Conservation (phyloP, 164 flowering plant genomes). For the Stephania cephalantha region DNA sequence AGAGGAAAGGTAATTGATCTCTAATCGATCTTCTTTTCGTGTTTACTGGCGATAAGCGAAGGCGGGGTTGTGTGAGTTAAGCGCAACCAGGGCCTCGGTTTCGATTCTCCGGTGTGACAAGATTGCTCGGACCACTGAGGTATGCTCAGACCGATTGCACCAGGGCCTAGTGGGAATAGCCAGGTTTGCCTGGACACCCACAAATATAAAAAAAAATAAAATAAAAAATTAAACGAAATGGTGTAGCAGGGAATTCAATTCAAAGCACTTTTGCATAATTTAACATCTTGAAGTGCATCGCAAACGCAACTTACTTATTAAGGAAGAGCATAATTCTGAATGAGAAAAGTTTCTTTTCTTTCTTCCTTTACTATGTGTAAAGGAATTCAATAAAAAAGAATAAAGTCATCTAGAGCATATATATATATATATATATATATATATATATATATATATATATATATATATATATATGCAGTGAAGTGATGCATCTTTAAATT, state of each 20-base stretch:
- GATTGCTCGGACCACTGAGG: too few species aligned
- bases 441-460: not conserved
- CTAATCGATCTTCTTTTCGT: not conserved
- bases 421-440: not conserved
- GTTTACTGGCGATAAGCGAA: not conserved
- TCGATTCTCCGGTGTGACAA: too few species aligned
- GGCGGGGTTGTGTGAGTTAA: too few species aligned
- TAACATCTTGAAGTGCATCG: not conserved
- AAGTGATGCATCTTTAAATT: not conserved
- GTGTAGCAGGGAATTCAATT: not conserved
- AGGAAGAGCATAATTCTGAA: not conserved
- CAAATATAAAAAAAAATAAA: too few species aligned
- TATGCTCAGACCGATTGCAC: too few species aligned
- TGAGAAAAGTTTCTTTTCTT: not conserved
- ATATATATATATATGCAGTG: not conserved
- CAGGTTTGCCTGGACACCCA: too few species aligned
- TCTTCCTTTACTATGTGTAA: not conserved
- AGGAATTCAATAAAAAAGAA: not conserved
- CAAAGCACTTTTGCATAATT: not conserved
- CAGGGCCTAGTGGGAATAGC: too few species aligned
- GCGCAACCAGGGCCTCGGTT: too few species aligned
- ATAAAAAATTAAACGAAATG: not conserved
- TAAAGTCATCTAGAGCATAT: not conserved
- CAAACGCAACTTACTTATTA: too few species aligned
- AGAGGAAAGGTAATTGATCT: conserved; percentile 16